These are phyloP conservation scores for Solanum gracilifrons DNA, from an alignment of 257 asterid species.

Conservation along the genomic window DNA sequence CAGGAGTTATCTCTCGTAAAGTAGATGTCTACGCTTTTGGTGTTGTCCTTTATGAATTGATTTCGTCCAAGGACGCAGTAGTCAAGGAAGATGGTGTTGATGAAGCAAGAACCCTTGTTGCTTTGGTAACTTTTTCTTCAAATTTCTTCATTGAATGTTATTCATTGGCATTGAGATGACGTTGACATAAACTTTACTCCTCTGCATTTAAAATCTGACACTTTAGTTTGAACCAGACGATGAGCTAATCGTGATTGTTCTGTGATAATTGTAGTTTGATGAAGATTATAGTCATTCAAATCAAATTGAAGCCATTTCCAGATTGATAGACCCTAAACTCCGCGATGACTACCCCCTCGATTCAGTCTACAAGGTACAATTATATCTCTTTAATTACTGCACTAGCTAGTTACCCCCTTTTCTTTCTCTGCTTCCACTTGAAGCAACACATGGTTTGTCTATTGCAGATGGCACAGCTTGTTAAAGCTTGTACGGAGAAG, in stretches of 20 bases:
- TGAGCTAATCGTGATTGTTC: background rate
- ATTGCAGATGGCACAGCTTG: constrained; percentile 65
- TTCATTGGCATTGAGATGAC: background rate
- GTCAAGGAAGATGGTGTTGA: constrained; percentile 39
- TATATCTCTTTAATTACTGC: background rate
- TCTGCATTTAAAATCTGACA: background rate
- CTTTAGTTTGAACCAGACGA: background rate
- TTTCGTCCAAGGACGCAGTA: constrained; percentile 83
- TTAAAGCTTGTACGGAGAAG: constrained; percentile 73
- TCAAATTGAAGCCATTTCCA: constrained; percentile 34
- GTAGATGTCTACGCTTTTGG: constrained; percentile 95
- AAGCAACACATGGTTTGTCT: background rate
- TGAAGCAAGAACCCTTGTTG: constrained; percentile 79
- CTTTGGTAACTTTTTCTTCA: constrained; percentile 35
- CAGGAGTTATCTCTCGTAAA: constrained; percentile 76
- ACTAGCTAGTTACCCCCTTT: background rate
- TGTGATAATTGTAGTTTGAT: constrained; percentile 41
- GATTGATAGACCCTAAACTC: constrained; percentile 63
- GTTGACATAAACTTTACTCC: background rate
- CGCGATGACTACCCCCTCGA: constrained; percentile 60
- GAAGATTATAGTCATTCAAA: constrained; percentile 57
- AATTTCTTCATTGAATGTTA: background rate
- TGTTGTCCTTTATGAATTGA: constrained; percentile 75
- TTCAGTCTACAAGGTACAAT: constrained; percentile 50
- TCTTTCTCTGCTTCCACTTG: background rate